Base-by-base conservation (phyloP, 2,329 filamentous ascomycete species). In the Elsinoe necatrix region DNA sequence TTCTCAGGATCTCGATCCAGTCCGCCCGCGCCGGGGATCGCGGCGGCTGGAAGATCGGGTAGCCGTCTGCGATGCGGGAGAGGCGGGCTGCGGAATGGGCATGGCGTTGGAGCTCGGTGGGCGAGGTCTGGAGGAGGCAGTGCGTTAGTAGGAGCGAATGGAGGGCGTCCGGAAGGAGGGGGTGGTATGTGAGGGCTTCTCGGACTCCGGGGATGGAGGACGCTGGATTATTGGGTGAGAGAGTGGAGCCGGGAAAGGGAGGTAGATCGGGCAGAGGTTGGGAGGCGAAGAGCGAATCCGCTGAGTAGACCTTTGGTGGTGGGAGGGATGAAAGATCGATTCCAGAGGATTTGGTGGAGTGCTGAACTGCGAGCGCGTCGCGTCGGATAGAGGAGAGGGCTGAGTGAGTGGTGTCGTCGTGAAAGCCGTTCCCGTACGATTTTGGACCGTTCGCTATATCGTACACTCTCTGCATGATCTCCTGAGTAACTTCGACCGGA, bases 61-160 rank as follows among this genome's bases (percentile, higher is more conserved):
- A 91, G 3, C 87, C 88, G 64, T 93, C 86, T 50, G 82, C 83
- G 21, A 93, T 77, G 18, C 87, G 80, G 3, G 82, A 79, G 1
- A 93, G 77, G 4, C 88, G 83, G 14, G 88, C 86, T 3, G 86
- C 88, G 79, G 91, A 93, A 73, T 89, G 79, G 0, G 87, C 87
- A 67, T 93, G 87, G 34, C 88, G 86, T 51, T 84, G 80, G 31
- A 91, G 79, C 68, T 93, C 88, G 63, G 86, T 89, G 9, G 81
- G 70, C 0, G 87, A 86, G 0, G 89, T 95, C 69, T 92, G 88
- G 6, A 88, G 72, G 8, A 95, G 80, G n/a, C 81, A 80, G 69
- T 95, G 89, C 62, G 84, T 86, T 39, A 95, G 79, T 7, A 95
- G 80, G 1, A 93, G 71, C 3, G 83, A 85, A 68, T 95, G 88